Evolutionary conservation across 2,329 filamentous ascomycete genomes (phyloP).

Genomic region (Diaporthe citri): DNA sequence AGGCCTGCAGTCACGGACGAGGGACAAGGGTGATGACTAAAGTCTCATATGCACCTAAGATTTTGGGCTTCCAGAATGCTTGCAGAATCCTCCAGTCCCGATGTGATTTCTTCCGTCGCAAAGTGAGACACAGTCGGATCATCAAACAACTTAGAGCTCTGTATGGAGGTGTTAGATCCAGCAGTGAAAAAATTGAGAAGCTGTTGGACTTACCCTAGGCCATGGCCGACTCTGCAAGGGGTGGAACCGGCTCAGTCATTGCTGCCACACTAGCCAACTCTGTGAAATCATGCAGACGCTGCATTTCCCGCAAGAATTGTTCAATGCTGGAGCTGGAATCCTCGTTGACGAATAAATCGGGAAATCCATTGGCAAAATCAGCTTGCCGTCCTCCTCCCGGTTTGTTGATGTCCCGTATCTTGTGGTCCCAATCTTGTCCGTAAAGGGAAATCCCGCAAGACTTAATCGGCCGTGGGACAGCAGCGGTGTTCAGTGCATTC

Average conservation of each 20-base stretch:
- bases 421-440: constrained; percentile 39
- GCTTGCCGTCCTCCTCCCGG: constrained; percentile 5
- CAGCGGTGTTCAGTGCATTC: constrained; percentile 25
- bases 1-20: not conserved
- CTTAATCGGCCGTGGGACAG: constrained; percentile 24
- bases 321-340: not conserved
- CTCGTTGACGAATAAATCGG: constrained; percentile 13
- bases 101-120: not conserved
- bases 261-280: not conserved
- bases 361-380: constrained; percentile 22
- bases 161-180: not conserved
- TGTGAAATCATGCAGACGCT: constrained; percentile 30
- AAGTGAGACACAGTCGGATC: not conserved
- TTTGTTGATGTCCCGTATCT: constrained; percentile 41
- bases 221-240: not conserved
- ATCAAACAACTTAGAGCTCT: not conserved
- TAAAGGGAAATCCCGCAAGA: constrained; percentile 41
- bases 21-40: not conserved
- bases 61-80: not conserved
- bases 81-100: too few relatives aligned
- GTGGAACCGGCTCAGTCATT: not conserved
- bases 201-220: not conserved
- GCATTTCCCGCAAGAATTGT: constrained; percentile 29
- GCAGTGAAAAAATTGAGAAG: not conserved
- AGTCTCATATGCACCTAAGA: not conserved